Conservation (phyloP, 2,329 filamentous ascomycete species). For the Colletotrichum echinochloae region DNA sequence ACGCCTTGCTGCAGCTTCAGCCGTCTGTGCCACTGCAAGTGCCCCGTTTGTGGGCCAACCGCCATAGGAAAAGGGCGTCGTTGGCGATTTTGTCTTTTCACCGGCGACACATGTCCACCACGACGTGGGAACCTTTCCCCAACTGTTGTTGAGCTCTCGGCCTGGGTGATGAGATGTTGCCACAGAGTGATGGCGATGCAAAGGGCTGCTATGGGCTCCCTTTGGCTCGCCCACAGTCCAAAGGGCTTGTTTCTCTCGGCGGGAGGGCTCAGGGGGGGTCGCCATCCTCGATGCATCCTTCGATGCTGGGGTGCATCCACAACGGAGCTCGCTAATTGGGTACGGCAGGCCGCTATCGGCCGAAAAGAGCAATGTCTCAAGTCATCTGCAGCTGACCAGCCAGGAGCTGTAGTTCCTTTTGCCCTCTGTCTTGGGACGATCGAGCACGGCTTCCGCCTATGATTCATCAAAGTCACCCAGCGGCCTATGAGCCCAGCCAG, state of each 20-base stretch:
- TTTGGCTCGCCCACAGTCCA: not conserved
- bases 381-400: not conserved
- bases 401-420: conserved; percentile 18
- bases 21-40: conserved; percentile 23
- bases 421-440: conserved; percentile 9
- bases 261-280: too few species aligned
- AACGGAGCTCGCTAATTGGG: conserved; percentile 22
- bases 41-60: conserved; percentile 24
- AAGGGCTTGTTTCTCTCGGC: conserved; percentile 21
- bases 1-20: conserved; percentile 24
- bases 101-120: conserved; percentile 19
- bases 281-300: conserved; percentile 37
- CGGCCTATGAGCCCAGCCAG: not conserved
- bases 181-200: conserved; percentile 27
- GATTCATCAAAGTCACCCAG: conserved; percentile 16
- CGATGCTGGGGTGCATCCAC: conserved; percentile 21
- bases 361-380: conserved; percentile 33
- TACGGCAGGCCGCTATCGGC: not conserved
- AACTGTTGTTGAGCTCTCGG: not conserved
- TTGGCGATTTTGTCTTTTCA: conserved; percentile 11
- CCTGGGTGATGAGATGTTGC: not conserved
- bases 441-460: conserved; percentile 9
- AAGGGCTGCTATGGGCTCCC: conserved; percentile 26
- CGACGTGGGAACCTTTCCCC: conserved; percentile 4
- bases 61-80: not conserved